A percentile compares a stretch with the other conserved stretches of the same genome.
Evolutionary conservation across 73 alveolate genomes (phyloP).

Genomic region (Breviolum minutum): DNA sequence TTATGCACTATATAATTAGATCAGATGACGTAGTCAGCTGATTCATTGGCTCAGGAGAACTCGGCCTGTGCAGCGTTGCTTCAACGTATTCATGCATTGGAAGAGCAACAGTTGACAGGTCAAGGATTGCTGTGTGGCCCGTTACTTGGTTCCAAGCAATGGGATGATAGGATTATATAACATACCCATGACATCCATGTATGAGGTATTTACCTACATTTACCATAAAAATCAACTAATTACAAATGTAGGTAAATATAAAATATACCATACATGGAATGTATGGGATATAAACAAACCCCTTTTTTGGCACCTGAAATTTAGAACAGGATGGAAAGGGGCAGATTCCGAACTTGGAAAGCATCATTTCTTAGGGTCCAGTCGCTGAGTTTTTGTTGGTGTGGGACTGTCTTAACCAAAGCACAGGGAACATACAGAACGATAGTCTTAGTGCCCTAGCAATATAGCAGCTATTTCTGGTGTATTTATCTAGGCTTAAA

Average conservation of each 20-base stretch:
- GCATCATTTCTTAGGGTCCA: too few relatives aligned
- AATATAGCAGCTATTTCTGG: too few relatives aligned
- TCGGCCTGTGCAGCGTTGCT: constrained; percentile 33
- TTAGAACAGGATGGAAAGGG: too few relatives aligned
- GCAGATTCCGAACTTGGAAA: too few relatives aligned
- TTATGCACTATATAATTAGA: not conserved
- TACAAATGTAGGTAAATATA: too few relatives aligned
- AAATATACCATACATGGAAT: too few relatives aligned
- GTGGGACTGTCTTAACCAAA: too few relatives aligned
- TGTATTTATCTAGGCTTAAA: too few relatives aligned
- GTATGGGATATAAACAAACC: not conserved
- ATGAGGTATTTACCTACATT: not conserved
- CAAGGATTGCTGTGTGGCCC: constrained; percentile 84
- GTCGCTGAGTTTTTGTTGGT: too few relatives aligned
- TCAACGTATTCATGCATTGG: constrained; percentile 28
- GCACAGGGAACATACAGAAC: too few relatives aligned
- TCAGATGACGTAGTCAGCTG: not conserved
- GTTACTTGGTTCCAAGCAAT: not conserved
- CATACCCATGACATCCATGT: not conserved
- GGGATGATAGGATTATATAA: not conserved
- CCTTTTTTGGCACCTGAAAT: not conserved
- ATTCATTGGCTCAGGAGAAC: constrained; percentile 19
- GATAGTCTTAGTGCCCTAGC: too few relatives aligned
- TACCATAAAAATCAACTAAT: not conserved
- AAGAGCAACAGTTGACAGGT: constrained; percentile 34